phyloP scores from a whole-genome alignment of 768 basidiomycete genomes.

The Cyathus striatus region DNA sequence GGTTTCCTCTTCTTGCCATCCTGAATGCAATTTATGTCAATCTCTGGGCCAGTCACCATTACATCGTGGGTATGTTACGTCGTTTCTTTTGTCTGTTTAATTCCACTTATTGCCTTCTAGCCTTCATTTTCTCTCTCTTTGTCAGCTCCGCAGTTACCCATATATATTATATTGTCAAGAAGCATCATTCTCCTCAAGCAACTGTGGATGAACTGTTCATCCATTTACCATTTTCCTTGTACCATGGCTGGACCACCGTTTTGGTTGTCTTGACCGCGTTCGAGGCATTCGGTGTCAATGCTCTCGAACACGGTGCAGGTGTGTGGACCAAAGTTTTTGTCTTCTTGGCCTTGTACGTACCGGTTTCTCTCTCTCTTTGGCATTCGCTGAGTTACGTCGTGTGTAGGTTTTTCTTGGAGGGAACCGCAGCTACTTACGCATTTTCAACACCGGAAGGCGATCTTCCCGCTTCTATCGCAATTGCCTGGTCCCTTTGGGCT shows the following conservation, averaged over 20 bases:
- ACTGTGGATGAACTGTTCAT: conserved; percentile 81
- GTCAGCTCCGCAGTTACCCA: conserved; percentile 76
- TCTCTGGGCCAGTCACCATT: conserved; percentile 77
- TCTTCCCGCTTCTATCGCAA: conserved; percentile 85
- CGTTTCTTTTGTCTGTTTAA: conserved; percentile 1
- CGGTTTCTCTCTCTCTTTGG: conserved; percentile 3
- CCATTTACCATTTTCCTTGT: conserved; percentile 94
- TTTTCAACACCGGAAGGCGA: conserved; percentile 90
- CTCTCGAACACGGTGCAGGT: conserved; percentile 57
- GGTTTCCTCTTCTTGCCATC: conserved; percentile 82
- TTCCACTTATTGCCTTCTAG: conserved; percentile 24
- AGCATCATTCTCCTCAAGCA: conserved; percentile 63
- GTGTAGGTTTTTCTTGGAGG: conserved; percentile 83
- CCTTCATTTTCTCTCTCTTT: conserved; percentile 85
- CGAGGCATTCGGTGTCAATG: conserved; percentile 85
- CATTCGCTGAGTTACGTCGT: conserved; percentile 4
- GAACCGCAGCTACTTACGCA: conserved; percentile 89
- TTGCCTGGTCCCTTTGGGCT: conserved; percentile 90
- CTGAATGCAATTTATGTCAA: conserved; percentile 89
- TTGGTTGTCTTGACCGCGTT: conserved; percentile 79
- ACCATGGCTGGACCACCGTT: conserved; percentile 90
- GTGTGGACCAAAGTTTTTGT: conserved; percentile 95
- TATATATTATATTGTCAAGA: conserved; percentile 94
- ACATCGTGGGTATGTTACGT: conserved; percentile 52
- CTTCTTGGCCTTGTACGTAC: conserved; percentile 78